Evolutionary conservation across 345 rosid genomes (phyloP).

Genomic region (Melaleuca quinquenervia): DNA sequence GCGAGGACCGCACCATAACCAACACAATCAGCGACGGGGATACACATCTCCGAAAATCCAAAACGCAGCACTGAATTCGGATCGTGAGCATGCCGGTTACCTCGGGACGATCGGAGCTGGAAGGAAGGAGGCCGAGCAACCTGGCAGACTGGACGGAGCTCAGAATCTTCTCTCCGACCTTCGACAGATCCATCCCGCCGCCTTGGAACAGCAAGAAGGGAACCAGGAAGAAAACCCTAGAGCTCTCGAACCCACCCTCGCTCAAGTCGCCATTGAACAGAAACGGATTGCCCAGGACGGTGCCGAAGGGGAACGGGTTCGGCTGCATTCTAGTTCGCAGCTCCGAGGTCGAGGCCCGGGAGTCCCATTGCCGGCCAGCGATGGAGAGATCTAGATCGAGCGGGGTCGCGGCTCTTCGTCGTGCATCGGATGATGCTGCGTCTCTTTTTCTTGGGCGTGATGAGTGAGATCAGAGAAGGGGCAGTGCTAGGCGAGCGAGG

Average conservation of each 20-base stretch:
- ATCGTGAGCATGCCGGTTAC: conserved; percentile 9
- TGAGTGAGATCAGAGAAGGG: not conserved
- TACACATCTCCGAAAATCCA: not conserved
- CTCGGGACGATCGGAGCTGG: conserved; percentile 81
- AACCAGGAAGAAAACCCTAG: conserved; percentile 75
- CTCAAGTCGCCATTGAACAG: conserved; percentile 55
- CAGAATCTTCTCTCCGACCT: conserved; percentile 79
- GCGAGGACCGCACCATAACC: not conserved
- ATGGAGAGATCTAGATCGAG: not conserved
- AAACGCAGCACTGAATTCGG: not conserved
- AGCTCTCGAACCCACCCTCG: conserved; percentile 67
- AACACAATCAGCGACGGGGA: not conserved
- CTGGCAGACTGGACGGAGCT: conserved; percentile 94
- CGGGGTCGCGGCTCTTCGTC: not conserved
- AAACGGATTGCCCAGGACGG: conserved; percentile 50
- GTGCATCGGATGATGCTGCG: not conserved
- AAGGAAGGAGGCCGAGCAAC: conserved; percentile 80
- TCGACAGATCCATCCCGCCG: conserved; percentile 86
- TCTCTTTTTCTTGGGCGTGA: not conserved
- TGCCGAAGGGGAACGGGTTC: conserved; percentile 56
- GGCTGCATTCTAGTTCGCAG: conserved; percentile 65
- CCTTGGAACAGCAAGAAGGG: conserved; percentile 77
- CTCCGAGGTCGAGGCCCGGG: not conserved
- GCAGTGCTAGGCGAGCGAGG: not conserved
- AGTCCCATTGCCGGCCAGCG: not conserved